Evolutionary conservation across 1,139 yeast species (phyloP), one percentile per base, ranked within the genome.

Genomic region (Geotrichum aggregatum): DNA sequence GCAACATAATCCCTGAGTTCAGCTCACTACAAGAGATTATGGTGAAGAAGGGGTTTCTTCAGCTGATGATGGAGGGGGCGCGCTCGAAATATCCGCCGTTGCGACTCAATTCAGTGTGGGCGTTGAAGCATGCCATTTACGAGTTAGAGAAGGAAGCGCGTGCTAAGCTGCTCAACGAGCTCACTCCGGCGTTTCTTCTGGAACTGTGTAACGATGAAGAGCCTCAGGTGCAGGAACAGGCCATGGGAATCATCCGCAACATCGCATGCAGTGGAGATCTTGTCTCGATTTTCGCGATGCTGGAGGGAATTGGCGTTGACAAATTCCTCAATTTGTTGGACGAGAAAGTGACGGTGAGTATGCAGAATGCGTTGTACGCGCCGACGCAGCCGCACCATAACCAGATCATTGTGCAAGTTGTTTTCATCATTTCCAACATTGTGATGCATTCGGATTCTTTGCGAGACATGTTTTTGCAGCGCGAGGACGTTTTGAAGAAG

Each of bases 231-330:
- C 83, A 84, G 54, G 84, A 82, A 47, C 83, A 80, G 61, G 76
- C 83, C 14, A 80, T 88, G 64, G 87, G 83, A 59, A 77, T 87
- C 13, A 65, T 89, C 48, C 72, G 96, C 54, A 89, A 89, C 64
- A 69, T 85, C 48, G 79, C 91, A 0, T 82, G 89, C 36, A 80
- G 83, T n/a, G 49, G 50, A 8, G 78, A 86, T 2, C 72, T 79
- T 21, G 72, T 73, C 43, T 79, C 82, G 56, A 74, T 79, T 1
- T 72, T 71, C 47, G 62, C 67, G 36, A 60, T 79, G 11, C 64
- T 78, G 50, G 66, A 64, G 13, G 67, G 66, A 11, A 55, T 66
- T 30, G 71, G 61, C 67, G 71, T 57, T 43, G 67, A 61, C 0
- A 62, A 64, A 18, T 56, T 69, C 26, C 60, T 67, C 38, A 54